These are phyloP conservation scores for Salvia rosmarinus DNA, from an alignment of 257 asterid genomes.

Conservation along the genomic window DNA sequence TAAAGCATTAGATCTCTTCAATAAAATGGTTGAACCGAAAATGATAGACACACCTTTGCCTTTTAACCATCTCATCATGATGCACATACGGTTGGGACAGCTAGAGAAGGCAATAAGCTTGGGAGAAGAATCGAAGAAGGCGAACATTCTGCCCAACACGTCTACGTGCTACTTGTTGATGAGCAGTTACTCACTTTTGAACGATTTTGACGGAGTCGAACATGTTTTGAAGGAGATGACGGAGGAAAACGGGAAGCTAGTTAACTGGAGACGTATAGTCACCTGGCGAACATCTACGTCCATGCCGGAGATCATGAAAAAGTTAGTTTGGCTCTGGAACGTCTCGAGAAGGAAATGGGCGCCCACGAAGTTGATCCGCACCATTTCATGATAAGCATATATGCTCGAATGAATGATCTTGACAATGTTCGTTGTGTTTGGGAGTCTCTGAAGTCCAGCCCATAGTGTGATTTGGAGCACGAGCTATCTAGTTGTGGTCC, in stretches of 20 bases:
- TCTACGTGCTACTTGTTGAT: slow-evolving; percentile 66
- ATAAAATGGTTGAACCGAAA: slow-evolving; percentile 51
- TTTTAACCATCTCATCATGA: slow-evolving; percentile 62
- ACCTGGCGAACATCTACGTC: slow-evolving; percentile 61
- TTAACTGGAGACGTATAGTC: slow-evolving; percentile 77
- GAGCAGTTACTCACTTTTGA: slow-evolving; percentile 50
- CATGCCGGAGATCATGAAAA: slow-evolving; percentile 58
- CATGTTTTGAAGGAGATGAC: slow-evolving; percentile 70
- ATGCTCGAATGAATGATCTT: slow-evolving; percentile 58
- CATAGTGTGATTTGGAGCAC: slow-evolving; percentile 45
- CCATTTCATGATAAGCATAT: slow-evolving; percentile 65
- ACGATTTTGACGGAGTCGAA: slow-evolving; percentile 71
- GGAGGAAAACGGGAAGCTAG: slow-evolving; percentile 41
- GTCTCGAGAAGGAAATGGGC: slow-evolving; percentile 62
- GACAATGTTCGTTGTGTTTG: slow-evolving; percentile 65
- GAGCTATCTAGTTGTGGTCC: slow-evolving; percentile 71
- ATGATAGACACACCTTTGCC: slow-evolving; percentile 44
- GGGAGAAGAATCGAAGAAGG: slow-evolving; percentile 58
- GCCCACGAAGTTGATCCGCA: slow-evolving; percentile 51
- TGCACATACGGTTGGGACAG: slow-evolving; percentile 56
- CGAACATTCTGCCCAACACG: slow-evolving; percentile 48
- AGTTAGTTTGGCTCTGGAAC: slow-evolving; percentile 62
- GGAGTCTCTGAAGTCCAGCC: slow-evolving; percentile 54
- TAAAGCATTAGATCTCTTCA: slow-evolving; percentile 55
- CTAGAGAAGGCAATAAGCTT: slow-evolving; percentile 58